Conservation (phyloP, 176 grass and related monocot species). For the Triticum timopheevii region DNA sequence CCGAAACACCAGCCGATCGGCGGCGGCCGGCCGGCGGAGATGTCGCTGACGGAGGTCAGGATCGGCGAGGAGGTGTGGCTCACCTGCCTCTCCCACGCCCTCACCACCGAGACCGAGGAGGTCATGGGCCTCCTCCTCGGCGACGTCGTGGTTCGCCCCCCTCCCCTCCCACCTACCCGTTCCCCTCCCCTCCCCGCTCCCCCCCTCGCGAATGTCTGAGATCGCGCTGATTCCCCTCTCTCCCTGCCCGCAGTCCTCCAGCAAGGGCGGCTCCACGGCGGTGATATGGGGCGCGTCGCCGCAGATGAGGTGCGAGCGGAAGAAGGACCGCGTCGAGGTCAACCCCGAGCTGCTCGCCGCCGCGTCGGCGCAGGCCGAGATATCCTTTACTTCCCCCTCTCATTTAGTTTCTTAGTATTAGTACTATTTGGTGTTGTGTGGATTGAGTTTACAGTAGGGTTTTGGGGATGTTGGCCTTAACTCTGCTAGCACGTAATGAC, state of each 20-base stretch:
- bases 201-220: conserved; percentile 23
- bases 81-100: conserved; percentile 90
- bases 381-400: conserved; percentile 47
- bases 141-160: conserved; percentile 45
- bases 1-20: conserved; percentile 33
- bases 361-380: conserved; percentile 82
- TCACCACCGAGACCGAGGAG: conserved; percentile 95
- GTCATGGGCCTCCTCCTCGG: conserved; percentile 98
- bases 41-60: conserved; percentile 79
- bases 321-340: conserved; percentile 97
- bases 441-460: background rate
- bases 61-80: conserved; percentile 97
- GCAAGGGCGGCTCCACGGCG: conserved; percentile 53
- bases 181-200: background rate
- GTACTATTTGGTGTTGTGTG: conserved; percentile 11
- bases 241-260: conserved; percentile 36
- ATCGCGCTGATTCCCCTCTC: background rate
- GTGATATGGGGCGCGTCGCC: conserved; percentile 96
- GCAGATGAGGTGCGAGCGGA: conserved; percentile 97
- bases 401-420: conserved; percentile 1
- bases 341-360: conserved; percentile 92
- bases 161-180: background rate
- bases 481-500: conserved; percentile 74
- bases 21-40: conserved; percentile 46
- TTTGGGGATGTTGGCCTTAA: conserved; percentile 44